Percentiles rank a stretch among this genome's conserved stretches.
Evolutionary conservation across 257 asterid genomes (phyloP).

Genomic region (Solanum virginianum): DNA sequence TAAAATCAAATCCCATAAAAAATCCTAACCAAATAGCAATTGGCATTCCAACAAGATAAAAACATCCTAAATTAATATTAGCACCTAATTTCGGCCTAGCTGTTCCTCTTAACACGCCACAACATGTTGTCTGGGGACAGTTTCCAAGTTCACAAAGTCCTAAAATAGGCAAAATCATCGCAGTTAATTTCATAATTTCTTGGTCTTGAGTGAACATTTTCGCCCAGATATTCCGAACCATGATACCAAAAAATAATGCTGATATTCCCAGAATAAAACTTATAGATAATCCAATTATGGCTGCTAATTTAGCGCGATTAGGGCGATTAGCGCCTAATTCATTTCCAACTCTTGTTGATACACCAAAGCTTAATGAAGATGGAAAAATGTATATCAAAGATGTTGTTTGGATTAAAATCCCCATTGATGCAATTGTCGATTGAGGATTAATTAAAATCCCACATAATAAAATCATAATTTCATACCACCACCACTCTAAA

Average conservation of each 20-base stretch:
- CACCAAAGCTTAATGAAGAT: constrained; percentile 27
- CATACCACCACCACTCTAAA: constrained; percentile 44
- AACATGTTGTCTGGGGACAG: constrained; percentile 26
- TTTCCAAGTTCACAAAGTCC: constrained; percentile 30
- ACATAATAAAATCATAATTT: constrained; percentile 23
- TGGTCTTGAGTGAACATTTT: constrained; percentile 18
- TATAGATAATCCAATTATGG: constrained; percentile 16
- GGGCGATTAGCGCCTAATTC: constrained; percentile 25
- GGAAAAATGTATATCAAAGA: constrained; percentile 30
- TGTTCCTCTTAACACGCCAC: constrained; percentile 30
- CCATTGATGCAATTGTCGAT: constrained; percentile 27
- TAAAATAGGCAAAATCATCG: constrained; percentile 17
- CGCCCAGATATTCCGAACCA: constrained; percentile 20
- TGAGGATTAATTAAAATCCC: constrained; percentile 22
- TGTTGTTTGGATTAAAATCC: constrained; percentile 25
- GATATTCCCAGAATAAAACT: constrained; percentile 12
- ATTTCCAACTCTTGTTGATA: constrained; percentile 32
- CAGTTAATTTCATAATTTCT: constrained; percentile 16
- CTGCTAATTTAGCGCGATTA: constrained; percentile 16
- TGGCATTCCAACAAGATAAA: constrained; percentile 29
- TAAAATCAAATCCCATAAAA: constrained; percentile 16
- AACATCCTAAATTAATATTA: constrained; percentile 24
- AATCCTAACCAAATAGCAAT: constrained; percentile 19
- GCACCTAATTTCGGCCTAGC: constrained; percentile 30
- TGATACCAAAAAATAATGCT: constrained; percentile 11